Percentiles rank a stretch among this genome's conserved stretches.
These are phyloP conservation scores for Baudoinia panamericana DNA, from an alignment of 495 filamentous ascomycete species.

Conservation along the genomic window DNA sequence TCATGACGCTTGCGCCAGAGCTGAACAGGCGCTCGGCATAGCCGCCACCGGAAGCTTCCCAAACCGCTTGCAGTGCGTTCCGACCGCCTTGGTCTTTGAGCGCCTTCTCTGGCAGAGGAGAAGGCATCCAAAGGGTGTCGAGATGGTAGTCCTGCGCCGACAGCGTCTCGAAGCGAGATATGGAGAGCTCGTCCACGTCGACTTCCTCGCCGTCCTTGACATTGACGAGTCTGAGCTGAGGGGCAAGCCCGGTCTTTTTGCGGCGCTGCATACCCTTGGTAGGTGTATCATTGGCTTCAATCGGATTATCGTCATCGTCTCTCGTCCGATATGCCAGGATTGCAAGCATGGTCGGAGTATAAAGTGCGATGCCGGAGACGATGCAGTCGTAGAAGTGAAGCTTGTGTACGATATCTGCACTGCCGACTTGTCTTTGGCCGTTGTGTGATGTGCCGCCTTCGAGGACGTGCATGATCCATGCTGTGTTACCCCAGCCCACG, in stretches of 20 bases:
- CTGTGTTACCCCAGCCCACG: slow-evolving; percentile 87
- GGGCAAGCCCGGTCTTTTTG: slow-evolving; percentile 61
- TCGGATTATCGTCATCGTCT: slow-evolving; percentile 46
- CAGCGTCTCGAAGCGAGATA: slow-evolving; percentile 72
- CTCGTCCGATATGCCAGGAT: slow-evolving; percentile 77
- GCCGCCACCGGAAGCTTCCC: slow-evolving; percentile 53
- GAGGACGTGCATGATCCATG: slow-evolving; percentile 89
- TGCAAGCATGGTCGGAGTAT: slow-evolving; percentile 80
- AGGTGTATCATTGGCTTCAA: slow-evolving; percentile 32
- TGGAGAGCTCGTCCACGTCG: slow-evolving; percentile 62
- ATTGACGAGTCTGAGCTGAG: slow-evolving; percentile 83
- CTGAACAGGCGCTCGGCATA: slow-evolving; percentile 75
- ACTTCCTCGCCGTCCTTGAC: slow-evolving; percentile 60
- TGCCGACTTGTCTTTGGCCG: slow-evolving; percentile 58
- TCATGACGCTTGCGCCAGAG: slow-evolving; percentile 75
- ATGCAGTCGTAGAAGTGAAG: slow-evolving; percentile 82
- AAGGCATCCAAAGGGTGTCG: slow-evolving; percentile 61
- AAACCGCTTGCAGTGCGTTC: slow-evolving; percentile 13
- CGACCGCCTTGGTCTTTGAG: background rate
- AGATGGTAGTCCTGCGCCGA: slow-evolving; percentile 90
- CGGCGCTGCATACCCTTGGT: slow-evolving; percentile 41
- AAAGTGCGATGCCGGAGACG: slow-evolving; percentile 91
- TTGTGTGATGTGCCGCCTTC: slow-evolving; percentile 55
- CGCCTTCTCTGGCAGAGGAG: slow-evolving; percentile 44
- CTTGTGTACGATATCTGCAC: slow-evolving; percentile 83